Evolutionary conservation across 106 monocot genomes (phyloP).

Genomic region (Platanthera zijinensis): DNA sequence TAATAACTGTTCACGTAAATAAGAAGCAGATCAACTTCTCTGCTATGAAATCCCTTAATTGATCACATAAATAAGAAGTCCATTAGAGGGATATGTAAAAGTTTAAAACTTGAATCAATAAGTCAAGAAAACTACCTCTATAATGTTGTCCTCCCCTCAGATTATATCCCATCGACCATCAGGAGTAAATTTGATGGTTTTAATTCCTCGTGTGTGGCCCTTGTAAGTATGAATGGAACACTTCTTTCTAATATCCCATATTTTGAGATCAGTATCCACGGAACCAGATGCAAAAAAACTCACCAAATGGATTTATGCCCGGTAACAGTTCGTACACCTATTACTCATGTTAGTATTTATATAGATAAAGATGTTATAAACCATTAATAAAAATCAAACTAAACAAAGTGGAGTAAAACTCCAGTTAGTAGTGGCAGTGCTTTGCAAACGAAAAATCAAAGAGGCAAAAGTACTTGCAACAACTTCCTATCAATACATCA

Average conservation of each 20-base stretch:
- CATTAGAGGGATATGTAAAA: constrained; percentile 4
- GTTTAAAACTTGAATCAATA: neutral
- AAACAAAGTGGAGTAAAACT: no score
- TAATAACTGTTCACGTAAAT: no score
- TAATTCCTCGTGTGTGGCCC: constrained; percentile 68
- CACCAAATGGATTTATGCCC: constrained; percentile 85
- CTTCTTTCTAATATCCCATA: constrained; percentile 95
- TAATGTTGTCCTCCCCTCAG: constrained; percentile 79
- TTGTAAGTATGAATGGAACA: constrained; percentile 91
- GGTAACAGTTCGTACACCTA: constrained; percentile 72
- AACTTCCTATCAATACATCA: no score
- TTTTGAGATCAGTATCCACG: constrained; percentile 79
- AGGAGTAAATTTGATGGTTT: constrained; percentile 75
- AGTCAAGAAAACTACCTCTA: constrained; percentile 43
- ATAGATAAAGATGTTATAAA: no score
- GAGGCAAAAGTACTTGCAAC: no score
- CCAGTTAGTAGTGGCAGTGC: no score
- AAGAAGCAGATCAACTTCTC: constrained; percentile 38
- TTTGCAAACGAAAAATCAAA: no score
- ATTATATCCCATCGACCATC: constrained; percentile 97
- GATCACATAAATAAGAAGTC: neutral
- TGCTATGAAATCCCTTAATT: constrained; percentile 93
- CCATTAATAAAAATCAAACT: no score
- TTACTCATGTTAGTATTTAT: no score
- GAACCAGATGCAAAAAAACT: constrained; percentile 96